phyloP scores from a whole-genome alignment of 2,329 filamentous ascomycete genomes.

The Raffaelea ambrosiae region DNA sequence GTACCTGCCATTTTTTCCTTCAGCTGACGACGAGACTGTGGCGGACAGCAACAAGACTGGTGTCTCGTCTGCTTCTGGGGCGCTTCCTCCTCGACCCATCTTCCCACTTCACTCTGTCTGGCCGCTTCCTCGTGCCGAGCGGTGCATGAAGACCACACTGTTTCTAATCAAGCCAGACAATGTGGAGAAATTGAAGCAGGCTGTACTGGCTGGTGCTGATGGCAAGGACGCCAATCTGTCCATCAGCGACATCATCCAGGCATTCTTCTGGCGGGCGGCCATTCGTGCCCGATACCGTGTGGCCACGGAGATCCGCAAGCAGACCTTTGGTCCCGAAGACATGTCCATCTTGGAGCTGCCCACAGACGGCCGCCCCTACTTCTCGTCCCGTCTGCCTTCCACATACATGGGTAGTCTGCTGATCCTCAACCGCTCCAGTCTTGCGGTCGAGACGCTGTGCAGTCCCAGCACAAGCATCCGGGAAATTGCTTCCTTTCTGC shows the following conservation, averaged over 20 bases:
- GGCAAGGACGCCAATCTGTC: neutral
- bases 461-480: neutral
- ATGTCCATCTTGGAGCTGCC: conserved; percentile 2
- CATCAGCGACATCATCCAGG: conserved; percentile 2
- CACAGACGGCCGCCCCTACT: conserved; percentile 1
- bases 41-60: neutral
- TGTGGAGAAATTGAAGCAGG: neutral
- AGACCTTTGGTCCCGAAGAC: neutral
- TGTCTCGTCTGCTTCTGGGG: neutral
- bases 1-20: neutral
- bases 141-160: neutral
- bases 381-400: neutral
- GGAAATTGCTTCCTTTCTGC: neutral
- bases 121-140: neutral
- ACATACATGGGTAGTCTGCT: conserved; percentile 4
- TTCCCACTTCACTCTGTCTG: conserved; percentile 1
- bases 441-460: neutral
- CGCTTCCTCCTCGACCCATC: neutral
- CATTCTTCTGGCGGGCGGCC: conserved; percentile 1
- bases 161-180: neutral
- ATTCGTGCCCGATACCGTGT: neutral
- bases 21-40: neutral
- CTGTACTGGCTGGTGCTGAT: neutral
- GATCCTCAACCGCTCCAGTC: neutral
- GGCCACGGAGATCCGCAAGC: neutral